Conservation (phyloP, 2,329 filamentous ascomycete species). For the Calycina herbarum region DNA sequence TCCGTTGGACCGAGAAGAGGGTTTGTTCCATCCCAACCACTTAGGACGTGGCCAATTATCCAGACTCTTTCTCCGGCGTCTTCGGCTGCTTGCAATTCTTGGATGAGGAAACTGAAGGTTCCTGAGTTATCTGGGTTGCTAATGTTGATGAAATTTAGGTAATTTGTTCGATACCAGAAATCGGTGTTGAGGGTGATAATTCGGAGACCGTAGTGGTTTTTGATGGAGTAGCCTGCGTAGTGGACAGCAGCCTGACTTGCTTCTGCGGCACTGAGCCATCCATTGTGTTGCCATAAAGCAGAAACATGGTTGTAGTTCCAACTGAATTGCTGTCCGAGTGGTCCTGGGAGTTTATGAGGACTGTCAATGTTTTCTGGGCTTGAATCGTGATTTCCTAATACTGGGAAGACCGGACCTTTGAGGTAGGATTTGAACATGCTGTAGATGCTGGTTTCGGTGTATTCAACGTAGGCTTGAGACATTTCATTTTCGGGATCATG, state of each 20-base stretch:
- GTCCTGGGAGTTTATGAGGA: conserved; percentile 52
- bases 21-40: conserved; percentile 56
- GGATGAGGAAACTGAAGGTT: conserved; percentile 49
- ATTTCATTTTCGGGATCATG: conserved; percentile 54
- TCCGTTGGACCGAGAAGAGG: conserved; percentile 53
- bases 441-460: conserved; percentile 53
- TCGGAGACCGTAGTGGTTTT: conserved; percentile 52
- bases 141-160: conserved; percentile 52
- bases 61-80: conserved; percentile 53
- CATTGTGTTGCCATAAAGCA: conserved; percentile 55
- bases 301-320: conserved; percentile 60
- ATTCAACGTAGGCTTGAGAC: conserved; percentile 53
- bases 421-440: conserved; percentile 57
- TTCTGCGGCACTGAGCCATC: conserved; percentile 50
- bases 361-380: conserved; percentile 54
- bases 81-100: conserved; percentile 53
- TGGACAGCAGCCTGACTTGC: conserved; percentile 51
- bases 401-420: conserved; percentile 55
- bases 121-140: conserved; percentile 51
- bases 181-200: conserved; percentile 55
- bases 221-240: conserved; percentile 56
- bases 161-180: conserved; percentile 48
- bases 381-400: conserved; percentile 58
- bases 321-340: conserved; percentile 53
- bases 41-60: conserved; percentile 55